Evolutionary conservation across 164 flowering plant species (phyloP).

Genomic region (Chimonanthus salicifolius): DNA sequence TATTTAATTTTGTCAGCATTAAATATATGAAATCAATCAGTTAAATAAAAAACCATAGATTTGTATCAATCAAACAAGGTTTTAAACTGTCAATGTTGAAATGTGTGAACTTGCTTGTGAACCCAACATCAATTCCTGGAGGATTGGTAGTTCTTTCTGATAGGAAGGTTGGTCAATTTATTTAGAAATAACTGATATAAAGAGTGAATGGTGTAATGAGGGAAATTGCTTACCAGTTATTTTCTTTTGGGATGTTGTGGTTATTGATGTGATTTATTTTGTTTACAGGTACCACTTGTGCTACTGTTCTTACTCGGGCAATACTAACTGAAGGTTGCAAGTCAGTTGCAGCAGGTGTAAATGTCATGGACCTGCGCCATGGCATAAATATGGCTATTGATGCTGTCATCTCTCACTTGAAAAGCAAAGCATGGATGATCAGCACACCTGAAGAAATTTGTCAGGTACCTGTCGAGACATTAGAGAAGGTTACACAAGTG

Average conservation of each 20-base stretch:
- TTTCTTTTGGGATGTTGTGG: not conserved
- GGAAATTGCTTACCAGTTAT: not conserved
- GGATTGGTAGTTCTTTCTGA: not conserved
- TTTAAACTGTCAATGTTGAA: not conserved
- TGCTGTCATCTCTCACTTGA: conserved; percentile 67
- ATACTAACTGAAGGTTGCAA: conserved; percentile 87
- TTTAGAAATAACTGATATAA: not conserved
- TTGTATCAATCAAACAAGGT: no score
- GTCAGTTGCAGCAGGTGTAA: conserved; percentile 77
- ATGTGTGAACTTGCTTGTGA: not conserved
- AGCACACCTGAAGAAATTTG: conserved; percentile 87
- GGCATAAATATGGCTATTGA: conserved; percentile 81
- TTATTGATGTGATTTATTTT: conserved; percentile 2
- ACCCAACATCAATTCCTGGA: not conserved
- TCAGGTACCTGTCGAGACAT: conserved; percentile 44
- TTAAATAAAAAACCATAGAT: not conserved
- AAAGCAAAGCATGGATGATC: conserved; percentile 75
- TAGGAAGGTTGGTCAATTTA: not conserved
- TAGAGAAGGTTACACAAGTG: not conserved
- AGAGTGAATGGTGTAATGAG: not conserved
- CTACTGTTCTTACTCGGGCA: conserved; percentile 89
- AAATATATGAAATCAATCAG: not conserved
- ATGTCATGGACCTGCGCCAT: conserved; percentile 77
- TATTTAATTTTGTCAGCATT: no score
- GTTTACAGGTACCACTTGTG: conserved; percentile 82